Evolutionary conservation across 129 eudicot genomes (phyloP), one percentile per base, ranked within the genome.

Genomic region (Lactuca saligna): DNA sequence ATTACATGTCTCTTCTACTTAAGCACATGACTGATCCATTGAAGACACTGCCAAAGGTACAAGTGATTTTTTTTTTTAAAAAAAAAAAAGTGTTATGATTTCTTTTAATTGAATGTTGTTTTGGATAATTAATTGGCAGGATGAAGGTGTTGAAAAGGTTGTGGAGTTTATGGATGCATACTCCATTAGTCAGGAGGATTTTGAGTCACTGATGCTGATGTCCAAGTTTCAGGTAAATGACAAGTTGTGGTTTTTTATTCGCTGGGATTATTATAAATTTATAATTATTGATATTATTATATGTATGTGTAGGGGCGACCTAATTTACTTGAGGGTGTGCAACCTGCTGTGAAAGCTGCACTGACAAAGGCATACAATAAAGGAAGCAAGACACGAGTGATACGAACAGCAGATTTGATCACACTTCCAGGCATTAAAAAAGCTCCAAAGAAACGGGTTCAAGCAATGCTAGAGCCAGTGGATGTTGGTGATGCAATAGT

Each of bases 81-180:
- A 35, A 4, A 2, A 59, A 61, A 57, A 37, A 57, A 38, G 63
- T 51, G 53, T 25, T 20, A 32, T 49, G 59, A 2, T 15, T 49
- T 38, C 12, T 20, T 11, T 2, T 11, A 46, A 53, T 4, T 59
- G 55, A 25, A 25, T 25, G 29, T 25, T 25, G 29, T 25, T 25
- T 72, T 76, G 64, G 53, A 48, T 65, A 9, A 65, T 49, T 65
- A 9, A 65, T 49, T 50, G 29, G 53, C 78, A 88, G 97, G 99
- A 94, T 68, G 99, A 94, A 78, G 99, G 96, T 65, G 97, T 89
- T 63, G 91, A 87, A 81, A 87, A 83, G 61, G 99, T 94, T 69
- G 93, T 94, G 17, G 97, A 89, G 76, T 90, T 94, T 58, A 89
- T 94, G 99, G 99, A 94, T 78, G 61, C 82, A 29, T 94, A 89